Conservation (phyloP, 2,329 filamentous ascomycete species). For the Aureobasidium sp. region DNA sequence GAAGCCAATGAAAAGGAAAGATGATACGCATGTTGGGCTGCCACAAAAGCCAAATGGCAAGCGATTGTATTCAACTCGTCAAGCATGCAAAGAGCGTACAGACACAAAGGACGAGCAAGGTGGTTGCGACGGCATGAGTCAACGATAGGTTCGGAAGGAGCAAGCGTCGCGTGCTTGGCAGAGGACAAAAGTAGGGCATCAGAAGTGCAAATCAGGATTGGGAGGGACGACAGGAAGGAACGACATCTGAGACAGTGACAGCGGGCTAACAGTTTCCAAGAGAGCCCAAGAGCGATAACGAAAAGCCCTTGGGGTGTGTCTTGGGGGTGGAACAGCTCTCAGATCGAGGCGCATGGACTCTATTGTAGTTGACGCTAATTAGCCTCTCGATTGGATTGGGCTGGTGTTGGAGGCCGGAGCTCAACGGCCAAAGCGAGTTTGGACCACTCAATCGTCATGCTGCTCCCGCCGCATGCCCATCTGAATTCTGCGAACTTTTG, state of each 20-base stretch:
- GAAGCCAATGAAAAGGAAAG: constrained; percentile 6
- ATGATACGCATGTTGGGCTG: constrained; percentile 1
- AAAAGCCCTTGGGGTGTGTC: not conserved
- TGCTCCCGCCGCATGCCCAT: constrained; percentile 1
- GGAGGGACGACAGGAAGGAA: not conserved
- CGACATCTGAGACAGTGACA: constrained; percentile 1
- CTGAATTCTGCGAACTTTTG: constrained; percentile 11
- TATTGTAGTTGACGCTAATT: not conserved
- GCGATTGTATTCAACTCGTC: not conserved
- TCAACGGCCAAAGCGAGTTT: constrained; percentile 3
- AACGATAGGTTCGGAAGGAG: constrained; percentile 6
- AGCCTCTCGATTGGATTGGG: not conserved
- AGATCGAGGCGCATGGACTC: constrained; percentile 1
- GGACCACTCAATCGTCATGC: constrained; percentile 12
- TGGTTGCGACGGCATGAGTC: constrained; percentile 1
- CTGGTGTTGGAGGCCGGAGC: not conserved
- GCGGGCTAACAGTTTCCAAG: not conserved
- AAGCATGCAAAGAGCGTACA: not conserved
- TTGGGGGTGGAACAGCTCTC: not conserved
- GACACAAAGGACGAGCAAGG: not conserved
- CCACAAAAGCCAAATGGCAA: not conserved
- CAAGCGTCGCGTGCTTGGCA: constrained; percentile 8
- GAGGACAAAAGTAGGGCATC: not conserved
- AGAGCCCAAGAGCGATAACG: not conserved
- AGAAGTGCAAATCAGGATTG: not conserved